Evolutionary conservation across 306 rosid species (phyloP).

Genomic region (Prosopis cineraria): DNA sequence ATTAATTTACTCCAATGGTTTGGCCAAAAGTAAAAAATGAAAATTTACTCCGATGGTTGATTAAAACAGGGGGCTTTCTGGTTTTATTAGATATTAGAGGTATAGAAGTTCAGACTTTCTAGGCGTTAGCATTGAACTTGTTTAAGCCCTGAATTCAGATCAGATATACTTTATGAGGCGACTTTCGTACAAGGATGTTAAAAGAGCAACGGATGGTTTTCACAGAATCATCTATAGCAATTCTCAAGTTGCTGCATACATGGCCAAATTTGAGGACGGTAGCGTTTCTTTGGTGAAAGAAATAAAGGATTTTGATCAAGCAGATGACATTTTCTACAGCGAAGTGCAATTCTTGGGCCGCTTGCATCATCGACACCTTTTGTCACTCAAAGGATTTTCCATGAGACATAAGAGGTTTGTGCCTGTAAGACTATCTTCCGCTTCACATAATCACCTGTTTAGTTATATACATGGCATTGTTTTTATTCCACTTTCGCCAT

Average conservation of each 20-base stretch:
- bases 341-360: slow-evolving; percentile 83
- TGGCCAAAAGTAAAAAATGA: too few relatives aligned
- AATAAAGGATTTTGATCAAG: slow-evolving; percentile 50
- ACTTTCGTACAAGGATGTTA: slow-evolving; percentile 67
- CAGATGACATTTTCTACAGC: slow-evolving; percentile 52
- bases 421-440: background rate
- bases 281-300: slow-evolving; percentile 76
- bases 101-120: background rate
- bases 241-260: slow-evolving; percentile 63
- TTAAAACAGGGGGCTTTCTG: background rate
- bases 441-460: slow-evolving; percentile 5
- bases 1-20: background rate
- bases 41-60: background rate
- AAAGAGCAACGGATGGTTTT: slow-evolving; percentile 79
- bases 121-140: background rate
- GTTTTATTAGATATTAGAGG: background rate
- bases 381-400: slow-evolving; percentile 79
- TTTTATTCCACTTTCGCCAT: background rate
- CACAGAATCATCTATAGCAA: slow-evolving; percentile 60
- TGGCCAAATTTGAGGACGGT: slow-evolving; percentile 70
- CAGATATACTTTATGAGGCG: slow-evolving; percentile 56
- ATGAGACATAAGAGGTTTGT: slow-evolving; percentile 64
- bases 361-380: slow-evolving; percentile 94
- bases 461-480: background rate
- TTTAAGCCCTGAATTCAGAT: slow-evolving; percentile 53